Evolutionary conservation across 768 basidiomycete genomes (phyloP), one percentile per base, ranked within the genome.

Genomic region (Termitomyces sp.): DNA sequence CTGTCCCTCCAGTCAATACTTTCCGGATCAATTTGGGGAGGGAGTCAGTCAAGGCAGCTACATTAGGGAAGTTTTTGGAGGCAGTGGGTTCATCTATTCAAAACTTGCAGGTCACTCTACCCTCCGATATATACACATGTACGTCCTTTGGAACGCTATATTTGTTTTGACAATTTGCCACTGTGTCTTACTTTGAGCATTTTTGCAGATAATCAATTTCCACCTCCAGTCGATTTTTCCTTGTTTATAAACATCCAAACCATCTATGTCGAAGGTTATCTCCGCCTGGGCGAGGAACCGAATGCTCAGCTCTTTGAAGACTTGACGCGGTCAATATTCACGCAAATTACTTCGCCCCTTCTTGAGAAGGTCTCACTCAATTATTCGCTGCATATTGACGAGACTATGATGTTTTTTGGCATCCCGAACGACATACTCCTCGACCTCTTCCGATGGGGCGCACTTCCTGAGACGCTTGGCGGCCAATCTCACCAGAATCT

Each of bases 391-490:
- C 61, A 34, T 32, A 60, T 64, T 3, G 53, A 62, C 27, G 65
- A 65, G 18, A 57, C 56, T 8, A 56, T 65, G 33, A 57, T 63
- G 4, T 70, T 67, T 57, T 67, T 68, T 49, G 71, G 72, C 12
- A 58, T 72, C 47, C 68, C 69, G 24, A 69, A 70, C 46, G 59
- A 68, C 49, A 56, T 65, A 5, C 56, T 70, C 9, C 49, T 73
- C 10, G 63, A 69, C 52, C 49, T 60, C 5, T 70, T 67, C 56
- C 64, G 62, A 54, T 74, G 72, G 71, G 69, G 67, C 26, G 42
- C 58, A 30, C 63, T 72, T 8, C 66, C 71, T 5, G 60, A 56
- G 12, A 65, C 67, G 32, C 59, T 74, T 34, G 50, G 57, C 14
- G 49, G 55, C 12, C 36, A 64, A 37, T 44, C 57, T 32, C 39